Evolutionary conservation across 1,284 basidiomycete species (phyloP).

Genomic region (Rhodotorula sp.): DNA sequence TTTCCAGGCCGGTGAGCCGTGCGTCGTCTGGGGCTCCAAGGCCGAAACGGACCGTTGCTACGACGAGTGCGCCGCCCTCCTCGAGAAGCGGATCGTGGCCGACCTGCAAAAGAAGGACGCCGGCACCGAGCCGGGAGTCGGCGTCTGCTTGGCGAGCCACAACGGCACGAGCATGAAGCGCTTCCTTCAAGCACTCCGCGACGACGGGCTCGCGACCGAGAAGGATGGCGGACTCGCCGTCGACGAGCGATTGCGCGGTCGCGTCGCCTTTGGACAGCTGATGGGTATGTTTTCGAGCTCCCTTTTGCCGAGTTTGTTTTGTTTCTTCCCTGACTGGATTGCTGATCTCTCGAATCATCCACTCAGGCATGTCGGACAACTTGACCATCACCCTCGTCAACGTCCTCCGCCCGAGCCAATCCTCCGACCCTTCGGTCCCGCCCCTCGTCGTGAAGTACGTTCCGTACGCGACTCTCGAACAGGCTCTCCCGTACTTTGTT

Average conservation of each 20-base stretch:
- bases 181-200: slow-evolving; percentile 30
- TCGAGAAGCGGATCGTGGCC: slow-evolving; percentile 61
- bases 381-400: slow-evolving; percentile 40
- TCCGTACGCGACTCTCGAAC: slow-evolving; percentile 43
- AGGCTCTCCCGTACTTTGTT: slow-evolving; percentile 43
- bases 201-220: slow-evolving; percentile 31
- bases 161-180: slow-evolving; percentile 41
- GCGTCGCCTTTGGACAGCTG: slow-evolving; percentile 43
- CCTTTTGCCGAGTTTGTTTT: too few relatives aligned
- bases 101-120: slow-evolving; percentile 21
- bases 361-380: slow-evolving; percentile 45
- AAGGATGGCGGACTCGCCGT: slow-evolving; percentile 32
- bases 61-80: slow-evolving; percentile 63
- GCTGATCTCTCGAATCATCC: not conserved
- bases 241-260: slow-evolving; percentile 38
- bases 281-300: slow-evolving; percentile 34
- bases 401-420: slow-evolving; percentile 25
- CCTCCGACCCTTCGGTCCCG: slow-evolving; percentile 9
- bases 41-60: slow-evolving; percentile 76
- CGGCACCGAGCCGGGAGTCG: slow-evolving; percentile 1
- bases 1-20: slow-evolving; percentile 47
- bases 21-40: slow-evolving; percentile 69
- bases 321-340: too few relatives aligned
- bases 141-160: slow-evolving; percentile 42
- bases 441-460: slow-evolving; percentile 42